Conservation (phyloP, 768 basidiomycete genomes). For the Trametes cubensis region DNA sequence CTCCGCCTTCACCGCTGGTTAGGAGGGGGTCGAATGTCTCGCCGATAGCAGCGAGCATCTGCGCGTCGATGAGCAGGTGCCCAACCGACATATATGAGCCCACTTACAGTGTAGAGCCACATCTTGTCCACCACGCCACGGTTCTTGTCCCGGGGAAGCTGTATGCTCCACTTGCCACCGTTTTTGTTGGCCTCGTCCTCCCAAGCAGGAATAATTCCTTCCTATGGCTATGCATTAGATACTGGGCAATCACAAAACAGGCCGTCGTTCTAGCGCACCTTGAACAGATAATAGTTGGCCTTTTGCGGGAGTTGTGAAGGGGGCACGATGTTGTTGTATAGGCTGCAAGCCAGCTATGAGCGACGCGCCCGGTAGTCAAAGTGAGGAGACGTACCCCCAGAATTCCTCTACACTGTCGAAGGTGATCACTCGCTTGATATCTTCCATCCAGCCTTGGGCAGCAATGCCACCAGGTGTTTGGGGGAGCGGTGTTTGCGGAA, state of each 20-base stretch:
- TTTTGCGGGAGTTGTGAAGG: conserved; percentile 92
- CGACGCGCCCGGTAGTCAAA: not conserved
- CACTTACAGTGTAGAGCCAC: conserved; percentile 94
- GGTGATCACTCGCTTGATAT: conserved; percentile 93
- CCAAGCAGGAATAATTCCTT: conserved; percentile 96
- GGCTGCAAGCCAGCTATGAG: conserved; percentile 43
- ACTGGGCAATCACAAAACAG: conserved; percentile 4
- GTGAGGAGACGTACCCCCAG: conserved; percentile 78
- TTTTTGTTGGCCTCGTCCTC: conserved; percentile 96
- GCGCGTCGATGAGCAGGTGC: not conserved
- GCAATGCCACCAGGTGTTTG: conserved; percentile 75
- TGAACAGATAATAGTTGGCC: conserved; percentile 99
- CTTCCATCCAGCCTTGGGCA: conserved; percentile 97
- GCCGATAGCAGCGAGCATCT: conserved; percentile 99
- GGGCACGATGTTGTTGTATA: conserved; percentile 97
- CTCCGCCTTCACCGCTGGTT: conserved; percentile 47
- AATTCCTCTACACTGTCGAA: conserved; percentile 99
- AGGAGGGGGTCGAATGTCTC: conserved; percentile 96
- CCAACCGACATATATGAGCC: too few relatives aligned
- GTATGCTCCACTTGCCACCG: conserved; percentile 99
- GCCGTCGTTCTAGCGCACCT: conserved; percentile 52
- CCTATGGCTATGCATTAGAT: conserved; percentile 46
- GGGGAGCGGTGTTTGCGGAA: conserved; percentile 78
- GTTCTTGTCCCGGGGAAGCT: conserved; percentile 95
- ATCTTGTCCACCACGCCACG: conserved; percentile 82